These are phyloP conservation scores for Fusarium solani-melongenae DNA, from an alignment of 2,329 filamentous ascomycete genomes.

Conservation along the genomic window DNA sequence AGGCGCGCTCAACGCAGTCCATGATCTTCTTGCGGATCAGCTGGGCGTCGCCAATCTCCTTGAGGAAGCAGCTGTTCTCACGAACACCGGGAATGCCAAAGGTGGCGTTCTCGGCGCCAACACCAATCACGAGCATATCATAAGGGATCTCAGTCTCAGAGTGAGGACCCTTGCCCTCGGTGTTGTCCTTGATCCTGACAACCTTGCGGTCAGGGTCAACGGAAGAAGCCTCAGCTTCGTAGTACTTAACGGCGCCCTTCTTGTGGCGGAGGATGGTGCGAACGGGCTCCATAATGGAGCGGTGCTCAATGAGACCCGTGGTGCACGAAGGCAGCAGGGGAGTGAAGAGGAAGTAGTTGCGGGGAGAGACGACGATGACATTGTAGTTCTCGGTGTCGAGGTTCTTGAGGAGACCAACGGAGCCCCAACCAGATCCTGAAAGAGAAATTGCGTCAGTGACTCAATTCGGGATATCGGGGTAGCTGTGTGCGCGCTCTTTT, in stretches of 20 bases:
- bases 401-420: constrained; percentile 96
- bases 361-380: constrained; percentile 94
- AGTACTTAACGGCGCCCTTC: constrained; percentile 92
- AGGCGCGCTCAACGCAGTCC: constrained; percentile 98
- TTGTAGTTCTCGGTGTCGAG: constrained; percentile 99
- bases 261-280: constrained; percentile 96
- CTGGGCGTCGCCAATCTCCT: constrained; percentile 97
- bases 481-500: constrained; percentile 6
- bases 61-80: constrained; percentile 97
- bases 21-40: constrained; percentile 98
- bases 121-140: constrained; percentile 97
- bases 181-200: constrained; percentile 90
- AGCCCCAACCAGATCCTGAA: constrained; percentile 92
- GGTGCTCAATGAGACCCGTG: constrained; percentile 96
- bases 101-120: constrained; percentile 97
- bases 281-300: constrained; percentile 99
- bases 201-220: constrained; percentile 93
- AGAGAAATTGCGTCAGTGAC: constrained; percentile 38
- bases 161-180: constrained; percentile 87
- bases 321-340: constrained; percentile 97
- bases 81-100: constrained; percentile 97
- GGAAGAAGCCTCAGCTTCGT: constrained; percentile 96
- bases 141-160: constrained; percentile 91
- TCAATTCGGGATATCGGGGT: constrained; percentile 15
- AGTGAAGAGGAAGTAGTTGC: constrained; percentile 99